Evolutionary conservation across 2,329 filamentous ascomycete species (phyloP).

Genomic region (Trichoderma polysporum): DNA sequence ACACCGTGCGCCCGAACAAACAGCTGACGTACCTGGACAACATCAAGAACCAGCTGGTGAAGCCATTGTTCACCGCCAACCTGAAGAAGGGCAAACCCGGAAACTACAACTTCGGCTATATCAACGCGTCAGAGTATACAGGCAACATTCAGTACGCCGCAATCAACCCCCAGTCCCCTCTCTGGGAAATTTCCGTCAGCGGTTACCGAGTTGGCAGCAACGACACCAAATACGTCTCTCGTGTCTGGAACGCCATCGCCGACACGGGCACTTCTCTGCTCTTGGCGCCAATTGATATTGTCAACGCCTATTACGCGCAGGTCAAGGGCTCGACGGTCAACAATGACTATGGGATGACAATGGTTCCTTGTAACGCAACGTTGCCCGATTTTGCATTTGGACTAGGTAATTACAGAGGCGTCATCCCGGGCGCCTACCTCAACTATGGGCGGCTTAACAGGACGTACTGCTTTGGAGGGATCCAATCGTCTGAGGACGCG

Average conservation of each 20-base stretch:
- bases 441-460: constrained; percentile 36
- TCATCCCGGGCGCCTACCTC: constrained; percentile 39
- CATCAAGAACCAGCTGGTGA: constrained; percentile 30
- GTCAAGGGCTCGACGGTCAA: constrained; percentile 52
- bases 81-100: constrained; percentile 34
- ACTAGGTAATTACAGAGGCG: constrained; percentile 36
- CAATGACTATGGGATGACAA: constrained; percentile 52
- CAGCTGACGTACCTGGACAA: constrained; percentile 41
- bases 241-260: constrained; percentile 55
- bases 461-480: constrained; percentile 37
- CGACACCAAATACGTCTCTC: constrained; percentile 17
- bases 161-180: constrained; percentile 53
- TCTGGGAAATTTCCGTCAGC: constrained; percentile 60
- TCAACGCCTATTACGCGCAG: constrained; percentile 58
- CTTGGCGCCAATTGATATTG: constrained; percentile 54
- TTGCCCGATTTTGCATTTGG: constrained; percentile 46
- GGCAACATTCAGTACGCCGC: constrained; percentile 56
- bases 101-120: constrained; percentile 46
- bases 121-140: constrained; percentile 56
- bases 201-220: constrained; percentile 53
- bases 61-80: constrained; percentile 41
- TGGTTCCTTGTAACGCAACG: constrained; percentile 54
- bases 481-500: constrained; percentile 39
- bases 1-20: constrained; percentile 35
- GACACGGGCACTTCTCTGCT: constrained; percentile 71